These are phyloP conservation scores for Podospora anserina DNA, from an alignment of 495 filamentous ascomycete species.

Conservation along the genomic window DNA sequence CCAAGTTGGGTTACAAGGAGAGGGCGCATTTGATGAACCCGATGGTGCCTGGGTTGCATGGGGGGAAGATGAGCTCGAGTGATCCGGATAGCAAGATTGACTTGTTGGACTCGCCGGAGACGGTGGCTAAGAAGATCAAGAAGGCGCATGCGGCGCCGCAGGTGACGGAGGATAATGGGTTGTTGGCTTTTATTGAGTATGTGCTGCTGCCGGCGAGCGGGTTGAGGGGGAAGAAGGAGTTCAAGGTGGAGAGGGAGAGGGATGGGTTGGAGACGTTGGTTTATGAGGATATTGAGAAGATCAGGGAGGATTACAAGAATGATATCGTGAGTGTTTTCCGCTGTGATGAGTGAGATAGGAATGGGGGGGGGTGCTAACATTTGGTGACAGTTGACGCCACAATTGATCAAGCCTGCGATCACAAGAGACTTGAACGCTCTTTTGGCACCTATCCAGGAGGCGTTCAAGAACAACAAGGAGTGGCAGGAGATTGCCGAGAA, in stretches of 20 bases:
- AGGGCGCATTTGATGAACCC: constrained; percentile 86
- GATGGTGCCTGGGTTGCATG: constrained; percentile 86
- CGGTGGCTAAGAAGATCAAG: constrained; percentile 71
- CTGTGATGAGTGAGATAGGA: not conserved
- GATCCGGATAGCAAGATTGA: constrained; percentile 80
- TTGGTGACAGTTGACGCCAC: constrained; percentile 66
- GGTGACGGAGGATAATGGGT: constrained; percentile 77
- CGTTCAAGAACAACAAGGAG: constrained; percentile 64
- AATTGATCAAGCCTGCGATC: constrained; percentile 77
- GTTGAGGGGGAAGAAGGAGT: constrained; percentile 52
- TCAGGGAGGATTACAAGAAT: constrained; percentile 74
- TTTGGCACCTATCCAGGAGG: constrained; percentile 69
- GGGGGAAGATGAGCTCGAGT: constrained; percentile 69
- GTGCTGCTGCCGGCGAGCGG: constrained; percentile 71
- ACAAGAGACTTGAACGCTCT: constrained; percentile 65
- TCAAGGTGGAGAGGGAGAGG: constrained; percentile 56
- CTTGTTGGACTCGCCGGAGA: constrained; percentile 72
- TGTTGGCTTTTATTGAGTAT: constrained; percentile 78
- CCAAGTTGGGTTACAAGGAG: constrained; percentile 66
- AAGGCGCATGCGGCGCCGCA: constrained; percentile 76
- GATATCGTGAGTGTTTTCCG: constrained; percentile 65
- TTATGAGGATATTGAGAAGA: constrained; percentile 66
- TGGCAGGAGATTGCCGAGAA: constrained; percentile 78
- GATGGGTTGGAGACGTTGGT: constrained; percentile 68
- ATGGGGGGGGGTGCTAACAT: constrained; percentile 19